A percentile compares a stretch with the other conserved stretches of the same genome.
phyloP scores from a whole-genome alignment of 106 monocot species.

The Dendrobium huoshanense region DNA sequence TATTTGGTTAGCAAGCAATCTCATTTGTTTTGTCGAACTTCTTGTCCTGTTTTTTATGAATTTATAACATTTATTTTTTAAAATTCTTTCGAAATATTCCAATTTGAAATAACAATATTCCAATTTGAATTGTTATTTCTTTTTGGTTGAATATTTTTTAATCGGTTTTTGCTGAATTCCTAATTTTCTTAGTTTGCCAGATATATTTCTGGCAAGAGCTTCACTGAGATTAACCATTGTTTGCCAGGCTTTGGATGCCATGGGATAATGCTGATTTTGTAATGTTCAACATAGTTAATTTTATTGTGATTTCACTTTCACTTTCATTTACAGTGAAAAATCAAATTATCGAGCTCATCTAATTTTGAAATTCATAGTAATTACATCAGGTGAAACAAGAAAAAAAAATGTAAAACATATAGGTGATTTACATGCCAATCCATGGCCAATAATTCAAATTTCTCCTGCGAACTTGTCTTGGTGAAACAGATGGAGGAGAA shows the following conservation, averaged over 20 bases:
- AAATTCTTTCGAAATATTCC: not conserved
- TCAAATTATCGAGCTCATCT: not conserved
- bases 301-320: not conserved
- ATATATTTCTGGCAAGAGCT: not conserved
- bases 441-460: too few species aligned
- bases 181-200: not conserved
- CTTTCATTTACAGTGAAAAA: not conserved
- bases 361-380: not conserved
- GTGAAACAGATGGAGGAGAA: constrained; percentile 45
- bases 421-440: not conserved
- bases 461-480: not conserved
- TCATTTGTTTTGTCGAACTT: not conserved
- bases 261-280: not conserved
- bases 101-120: too few species aligned
- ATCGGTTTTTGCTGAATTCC: not conserved
- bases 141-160: not conserved
- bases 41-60: not conserved
- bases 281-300: not conserved
- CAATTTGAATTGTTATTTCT: not conserved
- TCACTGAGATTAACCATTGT: not conserved
- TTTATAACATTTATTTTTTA: not conserved
- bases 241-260: not conserved
- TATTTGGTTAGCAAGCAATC: too few species aligned
- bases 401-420: not conserved
- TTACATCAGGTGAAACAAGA: not conserved